Base-by-base conservation (phyloP, 2,329 filamentous ascomycete genomes). In the Emergomyces pasteurianus region DNA sequence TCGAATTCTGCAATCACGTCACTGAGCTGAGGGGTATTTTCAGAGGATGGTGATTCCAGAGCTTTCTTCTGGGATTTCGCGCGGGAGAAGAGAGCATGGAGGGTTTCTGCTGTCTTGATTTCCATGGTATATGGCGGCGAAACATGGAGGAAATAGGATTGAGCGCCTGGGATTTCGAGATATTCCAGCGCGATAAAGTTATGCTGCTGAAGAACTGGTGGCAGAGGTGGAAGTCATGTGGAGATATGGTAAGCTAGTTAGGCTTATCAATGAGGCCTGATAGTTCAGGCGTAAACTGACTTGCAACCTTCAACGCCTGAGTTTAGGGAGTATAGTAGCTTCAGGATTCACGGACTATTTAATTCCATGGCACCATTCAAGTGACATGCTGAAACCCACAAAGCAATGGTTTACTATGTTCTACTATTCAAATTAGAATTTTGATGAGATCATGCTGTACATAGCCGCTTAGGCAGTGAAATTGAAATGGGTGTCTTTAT, bases 1-100 rank as follows among this genome's bases (percentile, higher is more conserved):
- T 88, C 80, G 75, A 95, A 92, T 59, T 85, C 82, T 64, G 82
- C 75, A 67, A 95, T 84, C 47, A 89, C 83, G 46, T 80, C 75
- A 62, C 79, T 78, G 66, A 96, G 81, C 60, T 78, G 74, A 28
- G 83, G 85, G 66, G 83, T 88, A 61, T 83, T 82, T 69, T 88
- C 83, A 66, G 80, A 79, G 3, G 54, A 79, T 14, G 57, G 42
- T 60, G 77, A 77, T 65, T 90, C 86, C 58, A 96, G 73, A 47
- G 74, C 74, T 62, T 77, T 71, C 57, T 83, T 81, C 60, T 80
- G 77, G 28, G 72, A 72, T 65, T 86, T 85, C 34, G 84, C 85
- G 2, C 77, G 73, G 34, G 69, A 66, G 64, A 83, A 86, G 5
- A 85, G 73, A 1, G 78, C 75, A 56, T 80, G 78, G 34, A 88